phyloP scores from a whole-genome alignment of 345 rosid genomes.

The Boechera stricta region DNA sequence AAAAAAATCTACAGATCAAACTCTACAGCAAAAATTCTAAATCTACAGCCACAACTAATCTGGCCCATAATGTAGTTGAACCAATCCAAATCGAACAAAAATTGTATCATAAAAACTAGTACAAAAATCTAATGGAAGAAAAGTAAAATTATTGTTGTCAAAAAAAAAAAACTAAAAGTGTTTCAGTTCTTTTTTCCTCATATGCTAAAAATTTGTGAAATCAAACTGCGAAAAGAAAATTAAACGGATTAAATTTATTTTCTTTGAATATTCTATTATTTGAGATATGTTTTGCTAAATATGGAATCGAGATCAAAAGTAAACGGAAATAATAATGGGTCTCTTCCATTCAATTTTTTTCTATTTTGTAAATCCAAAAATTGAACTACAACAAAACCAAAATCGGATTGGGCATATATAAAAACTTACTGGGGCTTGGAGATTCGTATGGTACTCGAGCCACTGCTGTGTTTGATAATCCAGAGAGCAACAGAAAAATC shows the following conservation, averaged over 20 bases:
- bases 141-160: too few relatives aligned
- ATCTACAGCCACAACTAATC: too few relatives aligned
- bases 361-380: neutral
- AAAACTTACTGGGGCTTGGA: neutral
- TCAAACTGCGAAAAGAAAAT: neutral
- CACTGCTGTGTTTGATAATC: neutral
- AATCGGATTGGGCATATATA: too few relatives aligned
- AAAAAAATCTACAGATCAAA: too few relatives aligned
- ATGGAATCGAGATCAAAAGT: neutral
- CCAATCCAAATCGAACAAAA: neutral
- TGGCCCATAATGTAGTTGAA: too few relatives aligned
- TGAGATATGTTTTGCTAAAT: neutral
- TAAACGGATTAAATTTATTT: neutral
- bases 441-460: neutral
- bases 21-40: too few relatives aligned
- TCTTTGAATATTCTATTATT: neutral
- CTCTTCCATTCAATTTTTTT: neutral
- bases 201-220: neutral
- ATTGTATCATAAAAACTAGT: neutral
- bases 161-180: too few relatives aligned
- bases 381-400: neutral
- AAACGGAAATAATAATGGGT: neutral
- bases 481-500: slow-evolving; percentile 5
- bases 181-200: too few relatives aligned
- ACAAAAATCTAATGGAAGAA: too few relatives aligned